phyloP scores from a whole-genome alignment of 73 alveolate genomes.

The Stentor roeselii region DNA sequence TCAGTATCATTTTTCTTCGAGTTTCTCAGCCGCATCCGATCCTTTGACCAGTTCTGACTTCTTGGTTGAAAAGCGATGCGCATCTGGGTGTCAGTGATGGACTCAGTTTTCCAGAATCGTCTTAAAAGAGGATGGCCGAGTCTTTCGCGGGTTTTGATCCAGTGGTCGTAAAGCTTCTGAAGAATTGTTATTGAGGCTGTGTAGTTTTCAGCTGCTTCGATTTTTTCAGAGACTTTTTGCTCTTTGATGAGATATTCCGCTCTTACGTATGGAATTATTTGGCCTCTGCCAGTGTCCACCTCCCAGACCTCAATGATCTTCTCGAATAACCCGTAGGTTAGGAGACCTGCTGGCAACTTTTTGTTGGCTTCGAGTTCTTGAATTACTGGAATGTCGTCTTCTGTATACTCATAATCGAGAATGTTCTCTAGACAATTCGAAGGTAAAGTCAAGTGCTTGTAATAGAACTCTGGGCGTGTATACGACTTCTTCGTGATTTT shows the following conservation, averaged over 20 bases:
- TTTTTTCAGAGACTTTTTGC: not conserved
- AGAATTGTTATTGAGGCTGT: not conserved
- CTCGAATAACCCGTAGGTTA: not conserved
- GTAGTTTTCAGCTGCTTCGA: not conserved
- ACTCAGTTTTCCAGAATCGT: not conserved
- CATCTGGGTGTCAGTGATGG: not conserved
- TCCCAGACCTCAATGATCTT: slow-evolving; percentile 2
- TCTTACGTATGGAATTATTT: slow-evolving; percentile 2
- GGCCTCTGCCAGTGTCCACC: not conserved
- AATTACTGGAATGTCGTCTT: not conserved
- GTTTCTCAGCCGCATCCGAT: slow-evolving; percentile 18
- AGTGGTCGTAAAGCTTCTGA: not conserved
- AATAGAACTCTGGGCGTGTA: not conserved
- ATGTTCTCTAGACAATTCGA: not conserved
- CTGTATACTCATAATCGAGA: not conserved
- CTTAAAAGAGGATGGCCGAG: not conserved
- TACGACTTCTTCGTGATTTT: not conserved
- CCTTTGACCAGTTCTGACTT: not conserved
- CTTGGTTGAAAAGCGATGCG: not conserved
- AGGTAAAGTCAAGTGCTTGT: not conserved
- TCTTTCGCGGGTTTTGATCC: not conserved
- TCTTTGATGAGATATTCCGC: slow-evolving; percentile 19
- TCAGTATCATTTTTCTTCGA: slow-evolving; percentile 26
- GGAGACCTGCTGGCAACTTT: not conserved
- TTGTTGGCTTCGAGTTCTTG: not conserved